Base-by-base conservation (phyloP, 805 yeast genomes). In the Kodamaea leandrae region DNA sequence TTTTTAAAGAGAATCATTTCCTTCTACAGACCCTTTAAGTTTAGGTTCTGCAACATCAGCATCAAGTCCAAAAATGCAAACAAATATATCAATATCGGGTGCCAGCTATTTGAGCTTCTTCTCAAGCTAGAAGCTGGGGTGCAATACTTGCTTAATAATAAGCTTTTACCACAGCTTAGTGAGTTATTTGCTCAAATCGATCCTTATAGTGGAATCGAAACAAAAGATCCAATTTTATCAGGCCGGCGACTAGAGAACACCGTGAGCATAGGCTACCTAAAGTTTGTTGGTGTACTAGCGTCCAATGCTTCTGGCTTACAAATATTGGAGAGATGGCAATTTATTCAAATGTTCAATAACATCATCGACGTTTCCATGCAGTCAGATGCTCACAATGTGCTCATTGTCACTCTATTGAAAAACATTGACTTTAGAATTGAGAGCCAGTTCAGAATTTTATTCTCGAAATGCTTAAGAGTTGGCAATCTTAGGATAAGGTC, bases 11-110 rank as follows among this genome's bases (percentile, higher is more conserved):
- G 96, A 42, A 58, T 93, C 18, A 60, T 90, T 51, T 86, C 96
- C 2, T 93, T 91, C 57, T 91, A 81, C 57, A 71, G 98, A 40
- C 99, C 99, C 0, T 84, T 90, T 65, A 90, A 95, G 61, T 80
- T 82, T 52, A 68, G 96, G 41, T 91, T 89, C 60, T 63, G 69
- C 35, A 61, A 60, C 18, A 47, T 64, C 7, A 47, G 60, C 5
- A 43, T 51, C 70, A 85, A 6, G 64, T 68, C 19, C 61, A 80
- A 34, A 65, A 76, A 44, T 68, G 68, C 82, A 17, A 72, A 71
- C 18, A 72, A 75, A 45, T 86, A 81, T 49, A 74, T 86, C 9
- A 74, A 70, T 37, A 82, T 85, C 3, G 98, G 96, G 0, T 78
- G 89, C 51, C 84, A 78, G 36, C 71, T 93, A 24, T 66, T 93